phyloP scores from a whole-genome alignment of 2,329 filamentous ascomycete species.

The Aspergillus udagawae region DNA sequence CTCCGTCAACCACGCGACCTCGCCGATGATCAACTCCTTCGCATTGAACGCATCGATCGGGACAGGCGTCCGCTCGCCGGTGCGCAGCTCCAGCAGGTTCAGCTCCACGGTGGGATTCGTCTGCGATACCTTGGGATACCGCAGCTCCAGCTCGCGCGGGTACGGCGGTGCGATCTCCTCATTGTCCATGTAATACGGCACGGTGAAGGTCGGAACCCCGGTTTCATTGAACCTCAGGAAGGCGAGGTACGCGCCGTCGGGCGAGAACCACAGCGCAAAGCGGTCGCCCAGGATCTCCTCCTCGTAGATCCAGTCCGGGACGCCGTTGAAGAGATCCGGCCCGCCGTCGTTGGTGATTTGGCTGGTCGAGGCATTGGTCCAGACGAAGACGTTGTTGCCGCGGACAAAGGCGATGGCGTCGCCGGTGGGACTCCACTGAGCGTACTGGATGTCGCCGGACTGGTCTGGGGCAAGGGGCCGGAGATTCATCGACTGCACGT shows the following conservation, averaged over 20 bases:
- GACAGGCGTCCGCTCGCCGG: slow-evolving; percentile 44
- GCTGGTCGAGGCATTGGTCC: slow-evolving; percentile 50
- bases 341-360: slow-evolving; percentile 80
- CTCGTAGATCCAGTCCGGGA: slow-evolving; percentile 94
- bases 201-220: slow-evolving; percentile 61
- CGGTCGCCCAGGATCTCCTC: slow-evolving; percentile 72
- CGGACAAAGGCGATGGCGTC: slow-evolving; percentile 64
- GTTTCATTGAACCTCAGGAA: slow-evolving; percentile 83
- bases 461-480: slow-evolving; percentile 57
- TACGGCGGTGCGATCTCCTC: slow-evolving; percentile 57
- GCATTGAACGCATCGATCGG: slow-evolving; percentile 55
- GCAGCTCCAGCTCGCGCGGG: slow-evolving; percentile 58
- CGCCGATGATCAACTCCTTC: slow-evolving; percentile 62
- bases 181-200: slow-evolving; percentile 64
- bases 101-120: slow-evolving; percentile 63
- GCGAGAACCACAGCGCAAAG: slow-evolving; percentile 86
- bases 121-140: slow-evolving; percentile 66
- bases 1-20: slow-evolving; percentile 64
- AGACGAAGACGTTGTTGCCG: slow-evolving; percentile 62
- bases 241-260: slow-evolving; percentile 77
- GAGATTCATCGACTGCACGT: slow-evolving; percentile 49
- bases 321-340: slow-evolving; percentile 78
- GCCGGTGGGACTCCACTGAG: slow-evolving; percentile 56
- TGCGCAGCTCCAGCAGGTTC: slow-evolving; percentile 53
- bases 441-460: slow-evolving; percentile 63